phyloP scores from a whole-genome alignment of 768 basidiomycete genomes.

The Lentinula sp. region DNA sequence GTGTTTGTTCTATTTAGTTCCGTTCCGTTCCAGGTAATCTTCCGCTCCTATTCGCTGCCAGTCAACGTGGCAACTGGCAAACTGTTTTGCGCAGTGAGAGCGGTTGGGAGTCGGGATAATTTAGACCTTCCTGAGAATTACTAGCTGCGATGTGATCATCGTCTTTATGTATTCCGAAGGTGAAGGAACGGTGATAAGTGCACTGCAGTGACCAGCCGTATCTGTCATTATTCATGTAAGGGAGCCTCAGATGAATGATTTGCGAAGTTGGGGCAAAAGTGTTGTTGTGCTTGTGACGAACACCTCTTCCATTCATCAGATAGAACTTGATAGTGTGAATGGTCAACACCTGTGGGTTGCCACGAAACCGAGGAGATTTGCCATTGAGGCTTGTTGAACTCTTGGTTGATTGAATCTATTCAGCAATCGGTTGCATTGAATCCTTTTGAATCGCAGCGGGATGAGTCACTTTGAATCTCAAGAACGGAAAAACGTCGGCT shows the following conservation, averaged over 20 bases:
- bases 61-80: too few species aligned
- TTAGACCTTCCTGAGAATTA: too few species aligned
- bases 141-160: too few species aligned
- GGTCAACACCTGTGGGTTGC: too few species aligned
- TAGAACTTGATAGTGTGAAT: too few species aligned
- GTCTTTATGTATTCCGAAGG: too few species aligned
- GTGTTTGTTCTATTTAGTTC: not conserved
- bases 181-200: too few species aligned
- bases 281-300: not conserved
- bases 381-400: too few species aligned
- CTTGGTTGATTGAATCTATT: not conserved
- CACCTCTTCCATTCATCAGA: not conserved
- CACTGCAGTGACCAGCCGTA: too few species aligned
- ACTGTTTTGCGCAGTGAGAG: too few species aligned
- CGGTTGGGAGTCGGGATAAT: too few species aligned
- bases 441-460: not conserved
- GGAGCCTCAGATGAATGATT: not conserved
- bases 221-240: not conserved
- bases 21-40: not conserved
- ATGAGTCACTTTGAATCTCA: not conserved
- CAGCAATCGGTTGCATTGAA: not conserved
- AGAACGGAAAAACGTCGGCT: not conserved
- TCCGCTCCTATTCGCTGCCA: too few species aligned
- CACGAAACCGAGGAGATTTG: not conserved
- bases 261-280: not conserved